A percentile compares a stretch with the other conserved stretches of the same genome.
phyloP scores from a whole-genome alignment of 2,329 filamentous ascomycete genomes.

The Epichloe hybrida region DNA sequence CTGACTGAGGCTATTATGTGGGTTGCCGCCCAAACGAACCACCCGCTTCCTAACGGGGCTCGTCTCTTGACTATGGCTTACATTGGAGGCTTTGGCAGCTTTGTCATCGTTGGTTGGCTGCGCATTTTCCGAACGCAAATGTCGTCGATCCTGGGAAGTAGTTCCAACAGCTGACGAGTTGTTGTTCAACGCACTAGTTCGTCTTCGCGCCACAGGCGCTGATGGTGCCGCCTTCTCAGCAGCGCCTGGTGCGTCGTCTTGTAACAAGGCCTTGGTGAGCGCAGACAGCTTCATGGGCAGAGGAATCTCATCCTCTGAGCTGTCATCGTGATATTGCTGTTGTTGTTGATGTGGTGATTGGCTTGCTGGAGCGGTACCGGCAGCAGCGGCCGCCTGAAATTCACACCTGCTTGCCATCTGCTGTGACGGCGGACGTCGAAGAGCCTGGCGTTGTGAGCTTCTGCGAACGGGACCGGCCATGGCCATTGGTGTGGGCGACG shows the following conservation, averaged over 20 bases:
- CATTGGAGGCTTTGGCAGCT: slow-evolving; percentile 1
- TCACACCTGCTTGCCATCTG: slow-evolving; percentile 31
- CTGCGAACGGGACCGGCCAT: slow-evolving; percentile 36
- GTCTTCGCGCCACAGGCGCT: slow-evolving; percentile 34
- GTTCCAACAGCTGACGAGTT: slow-evolving; percentile 26
- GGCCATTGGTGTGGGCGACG: slow-evolving; percentile 42
- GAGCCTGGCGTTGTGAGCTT: slow-evolving; percentile 41
- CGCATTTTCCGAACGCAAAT: slow-evolving; percentile 33
- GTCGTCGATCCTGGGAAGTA: slow-evolving; percentile 28
- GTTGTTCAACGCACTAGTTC: slow-evolving; percentile 31
- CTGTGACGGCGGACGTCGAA: slow-evolving; percentile 36
- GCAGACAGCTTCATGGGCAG: slow-evolving; percentile 90
- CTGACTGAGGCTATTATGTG: slow-evolving; percentile 30
- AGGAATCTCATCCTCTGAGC: slow-evolving; percentile 87
- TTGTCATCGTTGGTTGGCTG: slow-evolving; percentile 21
- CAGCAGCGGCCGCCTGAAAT: slow-evolving; percentile 23
- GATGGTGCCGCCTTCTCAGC: slow-evolving; percentile 26
- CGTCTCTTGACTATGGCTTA: slow-evolving; percentile 27
- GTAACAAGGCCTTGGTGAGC: slow-evolving; percentile 73
- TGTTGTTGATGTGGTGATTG: slow-evolving; percentile 26
- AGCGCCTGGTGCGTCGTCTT: slow-evolving; percentile 42
- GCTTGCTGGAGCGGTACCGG: slow-evolving; percentile 15
- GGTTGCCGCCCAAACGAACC: slow-evolving; percentile 40
- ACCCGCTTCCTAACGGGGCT: slow-evolving; percentile 44
- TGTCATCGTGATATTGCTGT: slow-evolving; percentile 50